These are phyloP conservation scores for Malus hybrid DNA, from an alignment of 331 rosid species.

Conservation along the genomic window DNA sequence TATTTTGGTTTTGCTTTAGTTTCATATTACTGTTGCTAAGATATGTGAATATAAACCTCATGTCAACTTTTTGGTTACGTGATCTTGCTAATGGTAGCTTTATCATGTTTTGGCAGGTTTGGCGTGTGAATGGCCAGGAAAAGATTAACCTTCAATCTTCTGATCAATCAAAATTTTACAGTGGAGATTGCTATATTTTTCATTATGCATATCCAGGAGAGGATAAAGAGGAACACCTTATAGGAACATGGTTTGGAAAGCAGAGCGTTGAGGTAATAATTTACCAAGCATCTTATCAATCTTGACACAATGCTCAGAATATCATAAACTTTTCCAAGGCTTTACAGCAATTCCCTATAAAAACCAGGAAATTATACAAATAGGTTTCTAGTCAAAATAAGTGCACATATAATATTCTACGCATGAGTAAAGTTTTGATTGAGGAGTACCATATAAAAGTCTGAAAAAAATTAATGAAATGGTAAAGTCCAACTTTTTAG, in stretches of 20 bases:
- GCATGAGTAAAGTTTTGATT: not conserved
- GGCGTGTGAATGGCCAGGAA: slow-evolving; percentile 85
- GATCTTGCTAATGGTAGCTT: slow-evolving; percentile 15
- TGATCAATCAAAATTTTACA: slow-evolving; percentile 85
- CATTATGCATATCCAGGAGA: slow-evolving; percentile 93
- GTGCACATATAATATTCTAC: not conserved
- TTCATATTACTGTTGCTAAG: not conserved
- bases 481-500: not conserved
- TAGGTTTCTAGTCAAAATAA: not conserved
- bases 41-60: not conserved
- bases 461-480: not conserved
- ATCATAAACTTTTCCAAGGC: not conserved
- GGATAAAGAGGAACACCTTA: slow-evolving; percentile 77
- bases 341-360: not conserved
- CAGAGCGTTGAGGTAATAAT: slow-evolving; percentile 75
- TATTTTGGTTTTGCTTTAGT: no score
- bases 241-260: slow-evolving; percentile 95
- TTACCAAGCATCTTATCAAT: not conserved
- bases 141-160: slow-evolving; percentile 65
- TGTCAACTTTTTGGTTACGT: not conserved
- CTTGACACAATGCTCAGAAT: not conserved
- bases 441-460: not conserved
- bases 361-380: not conserved
- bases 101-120: slow-evolving; percentile 54
- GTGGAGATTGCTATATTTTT: slow-evolving; percentile 91